A percentile compares a stretch with the other conserved stretches of the same genome.
Conservation (phyloP, 768 basidiomycete species). For the Tulasnella calospora region DNA sequence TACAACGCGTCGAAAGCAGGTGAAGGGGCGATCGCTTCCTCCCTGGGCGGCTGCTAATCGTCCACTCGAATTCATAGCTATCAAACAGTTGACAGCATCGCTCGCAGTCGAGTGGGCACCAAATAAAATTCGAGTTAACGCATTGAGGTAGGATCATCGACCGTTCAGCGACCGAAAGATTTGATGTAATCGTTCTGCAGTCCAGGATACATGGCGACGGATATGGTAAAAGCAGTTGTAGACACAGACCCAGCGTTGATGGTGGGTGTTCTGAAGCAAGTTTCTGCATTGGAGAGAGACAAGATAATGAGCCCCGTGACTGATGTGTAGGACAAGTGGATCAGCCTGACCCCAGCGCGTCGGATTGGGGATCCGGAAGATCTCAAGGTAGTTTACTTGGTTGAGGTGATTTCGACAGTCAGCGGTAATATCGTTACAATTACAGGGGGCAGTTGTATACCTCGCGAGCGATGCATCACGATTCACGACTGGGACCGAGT, state of each 20-base stretch:
- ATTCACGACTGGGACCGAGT: constrained; percentile 83
- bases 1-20: constrained; percentile 96
- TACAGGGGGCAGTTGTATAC: constrained; percentile 81
- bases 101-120: constrained; percentile 96
- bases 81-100: constrained; percentile 89
- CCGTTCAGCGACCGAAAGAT: neutral
- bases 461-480: constrained; percentile 83
- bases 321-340: constrained; percentile 68
- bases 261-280: constrained; percentile 43
- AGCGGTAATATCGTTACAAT: neutral
- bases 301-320: neutral
- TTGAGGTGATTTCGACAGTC: neutral
- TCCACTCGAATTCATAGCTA: constrained; percentile 46
- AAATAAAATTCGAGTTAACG: constrained; percentile 79
- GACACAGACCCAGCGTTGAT: constrained; percentile 69
- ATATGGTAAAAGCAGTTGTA: constrained; percentile 78
- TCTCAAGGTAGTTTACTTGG: constrained; percentile 48
- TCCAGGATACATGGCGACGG: constrained; percentile 92
- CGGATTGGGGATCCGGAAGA: constrained; percentile 92
- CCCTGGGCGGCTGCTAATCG: constrained; percentile 8
- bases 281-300: neutral
- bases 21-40: constrained; percentile 34
- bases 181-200: constrained; percentile 38
- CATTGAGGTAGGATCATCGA: constrained; percentile 50
- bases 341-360: constrained; percentile 78